phyloP scores from a whole-genome alignment of 257 asterid genomes.

The Solanum lignicaule region DNA sequence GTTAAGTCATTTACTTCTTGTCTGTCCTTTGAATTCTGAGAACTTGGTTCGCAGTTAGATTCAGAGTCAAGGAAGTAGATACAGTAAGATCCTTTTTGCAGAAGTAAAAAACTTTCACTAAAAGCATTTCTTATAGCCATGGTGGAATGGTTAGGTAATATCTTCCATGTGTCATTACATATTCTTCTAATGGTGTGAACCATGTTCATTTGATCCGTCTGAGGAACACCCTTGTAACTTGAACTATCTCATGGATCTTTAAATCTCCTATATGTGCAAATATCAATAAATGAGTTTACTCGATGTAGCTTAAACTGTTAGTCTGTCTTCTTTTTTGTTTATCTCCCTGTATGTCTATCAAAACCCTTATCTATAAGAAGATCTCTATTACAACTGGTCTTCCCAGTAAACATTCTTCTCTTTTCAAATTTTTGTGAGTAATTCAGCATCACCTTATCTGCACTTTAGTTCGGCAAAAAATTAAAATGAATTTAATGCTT shows the following conservation, averaged over 20 bases:
- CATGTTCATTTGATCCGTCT: not conserved
- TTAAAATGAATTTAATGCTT: not conserved
- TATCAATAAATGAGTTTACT: not conserved
- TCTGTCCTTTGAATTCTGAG: not conserved
- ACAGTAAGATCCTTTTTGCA: not conserved
- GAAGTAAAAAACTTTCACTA: not conserved
- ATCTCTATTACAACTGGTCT: not conserved
- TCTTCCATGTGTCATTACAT: not conserved
- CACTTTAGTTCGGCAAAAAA: not conserved
- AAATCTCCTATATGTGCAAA: not conserved
- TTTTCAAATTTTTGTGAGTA: not conserved
- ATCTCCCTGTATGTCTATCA: not conserved
- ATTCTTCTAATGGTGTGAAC: not conserved
- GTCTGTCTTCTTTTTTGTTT: not conserved
- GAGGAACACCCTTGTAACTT: not conserved
- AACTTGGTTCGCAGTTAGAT: not conserved
- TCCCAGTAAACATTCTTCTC: not conserved
- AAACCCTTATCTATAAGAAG: not conserved
- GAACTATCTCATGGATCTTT: not conserved
- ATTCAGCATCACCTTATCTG: not conserved
- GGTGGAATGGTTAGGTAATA: not conserved
- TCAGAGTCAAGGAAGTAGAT: not conserved
- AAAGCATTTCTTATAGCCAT: not conserved
- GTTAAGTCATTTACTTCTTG: not conserved
- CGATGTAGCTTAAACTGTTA: not conserved